A percentile compares a stretch with the other conserved stretches of the same genome.
phyloP scores from a whole-genome alignment of 768 basidiomycete genomes.

The Gloeopeniophorella convolvens region DNA sequence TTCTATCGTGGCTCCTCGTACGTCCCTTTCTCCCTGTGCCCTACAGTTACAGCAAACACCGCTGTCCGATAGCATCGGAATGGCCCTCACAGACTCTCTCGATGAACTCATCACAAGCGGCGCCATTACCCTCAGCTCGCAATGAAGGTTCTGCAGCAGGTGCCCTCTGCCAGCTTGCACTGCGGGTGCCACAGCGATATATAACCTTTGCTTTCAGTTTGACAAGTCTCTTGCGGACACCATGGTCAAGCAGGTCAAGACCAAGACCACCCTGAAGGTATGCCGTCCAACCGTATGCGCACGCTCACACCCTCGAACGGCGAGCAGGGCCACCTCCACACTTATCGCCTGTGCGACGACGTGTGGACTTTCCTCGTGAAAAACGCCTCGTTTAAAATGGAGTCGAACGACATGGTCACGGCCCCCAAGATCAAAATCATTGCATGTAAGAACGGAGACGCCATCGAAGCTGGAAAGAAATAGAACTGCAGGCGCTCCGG shows the following conservation, averaged over 20 bases:
- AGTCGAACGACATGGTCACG: slow-evolving; percentile 71
- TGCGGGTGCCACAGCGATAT: not conserved
- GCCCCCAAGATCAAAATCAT: slow-evolving; percentile 91
- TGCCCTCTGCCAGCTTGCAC: slow-evolving; percentile 28
- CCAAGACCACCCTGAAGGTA: slow-evolving; percentile 90
- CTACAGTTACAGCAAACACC: not conserved
- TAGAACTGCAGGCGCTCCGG: slow-evolving; percentile 24
- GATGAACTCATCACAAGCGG: slow-evolving; percentile 98
- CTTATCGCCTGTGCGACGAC: slow-evolving; percentile 90
- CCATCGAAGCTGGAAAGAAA: slow-evolving; percentile 78
- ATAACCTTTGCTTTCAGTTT: slow-evolving; percentile 48
- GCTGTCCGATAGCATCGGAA: slow-evolving; percentile 67
- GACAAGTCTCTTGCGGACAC: slow-evolving; percentile 93
- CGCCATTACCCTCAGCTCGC: slow-evolving; percentile 93
- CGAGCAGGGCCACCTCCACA: slow-evolving; percentile 73
- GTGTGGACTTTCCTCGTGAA: slow-evolving; percentile 99
- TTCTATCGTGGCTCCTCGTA: slow-evolving; percentile 91
- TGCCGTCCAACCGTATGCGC: slow-evolving; percentile 19
- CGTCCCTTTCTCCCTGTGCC: slow-evolving; percentile 28
- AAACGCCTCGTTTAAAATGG: slow-evolving; percentile 93
- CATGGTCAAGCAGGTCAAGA: slow-evolving; percentile 90
- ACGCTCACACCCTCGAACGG: not conserved
- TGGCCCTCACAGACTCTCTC: slow-evolving; percentile 95
- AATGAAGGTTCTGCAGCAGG: slow-evolving; percentile 98
- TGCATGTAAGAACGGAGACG: slow-evolving; percentile 94